Conservation (phyloP, 148 eudicot genomes). For the Nyssa sinensis region DNA sequence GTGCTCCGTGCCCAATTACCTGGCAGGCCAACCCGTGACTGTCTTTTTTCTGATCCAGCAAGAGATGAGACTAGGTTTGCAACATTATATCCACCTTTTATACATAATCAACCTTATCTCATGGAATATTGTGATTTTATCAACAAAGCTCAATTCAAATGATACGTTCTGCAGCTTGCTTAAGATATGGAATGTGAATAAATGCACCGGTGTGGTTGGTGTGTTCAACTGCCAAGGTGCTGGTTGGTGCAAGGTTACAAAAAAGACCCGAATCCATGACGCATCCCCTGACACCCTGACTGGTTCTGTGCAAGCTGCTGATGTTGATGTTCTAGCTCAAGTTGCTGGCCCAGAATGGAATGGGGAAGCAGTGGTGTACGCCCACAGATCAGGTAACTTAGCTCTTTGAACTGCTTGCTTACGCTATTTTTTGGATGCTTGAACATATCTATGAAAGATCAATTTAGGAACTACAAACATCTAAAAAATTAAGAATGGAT, state of each 20-base stretch:
- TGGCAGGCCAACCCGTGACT: conserved; percentile 85
- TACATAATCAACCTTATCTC: background rate
- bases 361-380: conserved; percentile 61
- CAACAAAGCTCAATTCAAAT: background rate
- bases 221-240: conserved; percentile 98
- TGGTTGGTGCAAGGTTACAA: conserved; percentile 82
- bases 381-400: conserved; percentile 56
- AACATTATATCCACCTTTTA: background rate
- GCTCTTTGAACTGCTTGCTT: background rate
- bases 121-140: background rate
- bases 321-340: conserved; percentile 60
- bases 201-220: conserved; percentile 86
- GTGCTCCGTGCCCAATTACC: conserved; percentile 83
- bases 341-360: conserved; percentile 71
- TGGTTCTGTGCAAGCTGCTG: conserved; percentile 55
- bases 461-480: background rate
- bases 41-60: conserved; percentile 88
- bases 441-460: background rate
- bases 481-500: background rate
- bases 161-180: conserved; percentile 57
- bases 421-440: background rate
- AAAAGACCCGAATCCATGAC: conserved; percentile 84
- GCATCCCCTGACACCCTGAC: conserved; percentile 73
- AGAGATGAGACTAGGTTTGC: conserved; percentile 82
- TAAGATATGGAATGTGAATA: conserved; percentile 87